Evolutionary conservation across 2,329 filamentous ascomycete species (phyloP), one percentile per base, ranked within the genome.

Genomic region (Pochonia chlamydosporia): DNA sequence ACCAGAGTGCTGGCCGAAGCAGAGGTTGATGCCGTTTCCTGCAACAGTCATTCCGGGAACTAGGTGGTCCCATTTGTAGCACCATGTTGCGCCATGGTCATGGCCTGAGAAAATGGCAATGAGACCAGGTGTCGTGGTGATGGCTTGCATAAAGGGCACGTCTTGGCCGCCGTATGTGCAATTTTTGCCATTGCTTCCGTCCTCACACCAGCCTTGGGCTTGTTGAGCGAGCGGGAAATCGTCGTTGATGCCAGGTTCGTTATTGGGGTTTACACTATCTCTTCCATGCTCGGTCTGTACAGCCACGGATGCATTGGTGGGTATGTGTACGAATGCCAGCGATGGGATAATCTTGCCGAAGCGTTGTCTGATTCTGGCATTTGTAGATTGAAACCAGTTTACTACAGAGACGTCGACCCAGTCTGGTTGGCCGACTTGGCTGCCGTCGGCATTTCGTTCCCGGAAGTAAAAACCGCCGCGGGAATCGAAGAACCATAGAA

Each of bases 401-500:
- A 72, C 72, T 10, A 74, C 72, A 8, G 59, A 62, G 5, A 50
- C 44, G 43, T 74, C 66, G 3, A 76, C 73, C 73, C 73, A 76
- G 48, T 69, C 64, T 0, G 68, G 68, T 28, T 68, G 64, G 0
- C 59, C 61, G 16, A 67, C 54, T 3, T 53, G 49, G n/a, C 57
- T 54, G 13, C 63, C 55, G 37, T 59, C 47, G 13, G 59, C 43
- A 44, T 67, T 45, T 39, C 53, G 56, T 51, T 64, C 56, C 49
- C 74, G 72, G 54, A 73, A 79, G 42, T 70, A 66, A 44, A 69
- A 68, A 7, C 82, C 82, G 30, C 83, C 82, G 14, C 77, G 71
- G 47, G 73, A 78, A 56, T 89, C 85, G 55, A 89, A 87, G 65
- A 88, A 88, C 82, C 84, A 89, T 2, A 89, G 67, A 1, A 89